phyloP scores from a whole-genome alignment of 257 asterid species.

The Solanum medicagineum region DNA sequence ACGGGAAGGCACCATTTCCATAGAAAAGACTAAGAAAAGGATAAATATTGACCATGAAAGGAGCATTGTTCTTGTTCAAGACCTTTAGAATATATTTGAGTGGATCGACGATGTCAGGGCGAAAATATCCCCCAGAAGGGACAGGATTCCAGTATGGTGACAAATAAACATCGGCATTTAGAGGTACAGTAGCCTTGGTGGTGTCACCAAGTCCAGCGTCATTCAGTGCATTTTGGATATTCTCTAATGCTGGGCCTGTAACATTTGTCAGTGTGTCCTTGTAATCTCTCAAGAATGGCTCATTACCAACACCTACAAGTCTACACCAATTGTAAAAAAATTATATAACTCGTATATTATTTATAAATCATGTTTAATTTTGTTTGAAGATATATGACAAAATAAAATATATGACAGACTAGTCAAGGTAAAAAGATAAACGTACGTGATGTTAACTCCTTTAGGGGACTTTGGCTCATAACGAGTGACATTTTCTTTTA shows the following conservation, averaged over 20 bases:
- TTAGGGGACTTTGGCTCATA: constrained; percentile 4
- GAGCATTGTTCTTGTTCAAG: constrained; percentile 9
- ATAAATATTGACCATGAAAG: constrained; percentile 24
- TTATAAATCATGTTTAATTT: not conserved
- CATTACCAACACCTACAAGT: constrained; percentile 26
- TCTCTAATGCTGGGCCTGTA: constrained; percentile 19
- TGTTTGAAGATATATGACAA: not conserved
- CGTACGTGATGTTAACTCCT: constrained; percentile 38
- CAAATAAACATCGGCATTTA: constrained; percentile 22
- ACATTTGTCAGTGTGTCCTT: not conserved
- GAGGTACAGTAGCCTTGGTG: constrained; percentile 24
- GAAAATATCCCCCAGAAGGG: constrained; percentile 19
- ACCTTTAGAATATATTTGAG: constrained; percentile 5
- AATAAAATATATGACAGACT: not conserved
- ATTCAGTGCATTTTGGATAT: constrained; percentile 24
- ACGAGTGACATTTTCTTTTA: constrained; percentile 16
- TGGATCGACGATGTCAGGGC: constrained; percentile 3
- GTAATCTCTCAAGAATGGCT: constrained; percentile 21
- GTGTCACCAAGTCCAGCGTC: constrained; percentile 15
- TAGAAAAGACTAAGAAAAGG: constrained; percentile 14
- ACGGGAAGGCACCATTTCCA: constrained; percentile 7
- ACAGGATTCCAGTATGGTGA: constrained; percentile 2
- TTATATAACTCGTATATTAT: not conserved
- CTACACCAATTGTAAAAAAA: not conserved
- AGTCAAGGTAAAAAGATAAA: not conserved